Percentiles rank a stretch among this genome's conserved stretches.
Evolutionary conservation across 768 basidiomycete species (phyloP).

Genomic region (Dioszegia crocea): DNA sequence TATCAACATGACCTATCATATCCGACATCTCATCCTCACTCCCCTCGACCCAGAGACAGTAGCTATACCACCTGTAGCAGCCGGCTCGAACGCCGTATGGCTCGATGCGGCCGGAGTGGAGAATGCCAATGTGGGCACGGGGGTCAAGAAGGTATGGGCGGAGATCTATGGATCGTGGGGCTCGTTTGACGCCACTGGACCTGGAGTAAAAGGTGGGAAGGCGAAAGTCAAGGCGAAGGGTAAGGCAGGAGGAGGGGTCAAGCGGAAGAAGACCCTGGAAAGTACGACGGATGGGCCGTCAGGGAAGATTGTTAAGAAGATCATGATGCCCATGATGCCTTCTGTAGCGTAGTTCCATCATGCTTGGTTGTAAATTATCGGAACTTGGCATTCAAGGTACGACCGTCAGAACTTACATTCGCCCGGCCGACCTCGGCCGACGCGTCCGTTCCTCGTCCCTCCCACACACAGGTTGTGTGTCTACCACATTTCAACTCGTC

Average conservation of each 20-base stretch:
- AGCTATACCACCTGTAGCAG: neutral
- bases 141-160: conserved; percentile 50
- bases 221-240: conserved; percentile 1
- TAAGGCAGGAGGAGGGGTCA: conserved; percentile 5
- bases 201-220: neutral
- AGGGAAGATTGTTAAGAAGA: conserved; percentile 25
- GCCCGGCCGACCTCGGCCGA: too few species aligned
- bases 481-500: too few species aligned
- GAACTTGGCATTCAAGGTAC: too few species aligned
- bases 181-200: conserved; percentile 11
- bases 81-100: conserved; percentile 20
- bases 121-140: conserved; percentile 46
- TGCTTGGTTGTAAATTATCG: too few species aligned
- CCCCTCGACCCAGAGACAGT: neutral
- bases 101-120: conserved; percentile 23
- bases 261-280: conserved; percentile 10
- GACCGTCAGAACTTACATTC: too few species aligned
- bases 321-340: conserved; percentile 45
- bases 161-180: conserved; percentile 43
- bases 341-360: neutral
- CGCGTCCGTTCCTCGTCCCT: too few species aligned
- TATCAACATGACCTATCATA: conserved; percentile 70
- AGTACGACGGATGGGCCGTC: conserved; percentile 12
- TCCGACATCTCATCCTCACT: conserved; percentile 27
- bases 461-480: too few species aligned